Conservation (phyloP, 208 protist genomes). For the Perkinsela sp. region DNA sequence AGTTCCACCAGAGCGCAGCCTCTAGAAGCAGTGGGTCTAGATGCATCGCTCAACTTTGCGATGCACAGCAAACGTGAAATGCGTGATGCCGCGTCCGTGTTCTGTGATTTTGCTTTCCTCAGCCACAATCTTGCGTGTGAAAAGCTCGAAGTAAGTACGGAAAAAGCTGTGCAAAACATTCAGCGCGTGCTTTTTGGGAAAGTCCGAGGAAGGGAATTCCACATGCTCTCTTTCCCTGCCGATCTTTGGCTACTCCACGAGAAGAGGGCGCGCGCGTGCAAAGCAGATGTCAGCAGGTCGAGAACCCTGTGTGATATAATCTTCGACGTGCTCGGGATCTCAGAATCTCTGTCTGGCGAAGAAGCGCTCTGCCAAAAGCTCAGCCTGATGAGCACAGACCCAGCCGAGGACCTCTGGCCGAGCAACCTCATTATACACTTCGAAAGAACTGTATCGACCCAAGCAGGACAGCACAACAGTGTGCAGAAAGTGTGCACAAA, state of each 20-base stretch:
- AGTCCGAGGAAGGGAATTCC: neutral
- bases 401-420: neutral
- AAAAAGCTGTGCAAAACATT: neutral
- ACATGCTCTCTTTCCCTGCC: neutral
- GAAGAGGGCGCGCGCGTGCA: neutral
- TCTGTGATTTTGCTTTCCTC: neutral
- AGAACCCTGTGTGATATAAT: neutral
- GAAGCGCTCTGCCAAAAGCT: neutral
- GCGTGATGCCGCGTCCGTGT: neutral
- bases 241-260: neutral
- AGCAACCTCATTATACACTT: neutral
- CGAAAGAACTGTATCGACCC: neutral
- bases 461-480: neutral
- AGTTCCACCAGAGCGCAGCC: neutral
- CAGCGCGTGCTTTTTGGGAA: neutral
- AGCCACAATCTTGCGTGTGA: neutral
- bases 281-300: neutral
- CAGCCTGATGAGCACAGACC: neutral
- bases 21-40: neutral
- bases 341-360: neutral
- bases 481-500: neutral
- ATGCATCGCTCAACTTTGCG: neutral
- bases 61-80: neutral
- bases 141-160: neutral
- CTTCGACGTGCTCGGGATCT: neutral